phyloP scores from a whole-genome alignment of 2,329 filamentous ascomycete species.

The Arthrobotrys sphaeroides region DNA sequence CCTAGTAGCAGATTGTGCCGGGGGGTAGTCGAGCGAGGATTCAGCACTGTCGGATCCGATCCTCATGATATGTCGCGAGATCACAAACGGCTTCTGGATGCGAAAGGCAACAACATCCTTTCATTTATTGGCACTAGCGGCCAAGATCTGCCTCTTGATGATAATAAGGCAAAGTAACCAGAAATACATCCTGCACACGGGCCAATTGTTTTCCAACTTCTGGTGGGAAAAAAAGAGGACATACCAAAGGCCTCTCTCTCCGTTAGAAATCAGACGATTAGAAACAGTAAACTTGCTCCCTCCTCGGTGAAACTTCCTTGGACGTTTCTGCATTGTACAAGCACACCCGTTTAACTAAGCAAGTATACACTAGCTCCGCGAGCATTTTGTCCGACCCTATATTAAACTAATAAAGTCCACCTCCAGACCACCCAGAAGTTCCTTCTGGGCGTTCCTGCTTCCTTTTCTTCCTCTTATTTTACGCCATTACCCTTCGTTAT shows the following conservation, averaged over 20 bases:
- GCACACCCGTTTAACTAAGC: neutral
- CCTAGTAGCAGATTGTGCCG: conserved; percentile 15
- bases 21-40: conserved; percentile 19
- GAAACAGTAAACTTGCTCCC: conserved; percentile 16
- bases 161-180: conserved; percentile 38
- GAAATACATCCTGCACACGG: conserved; percentile 29
- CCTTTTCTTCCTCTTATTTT: conserved; percentile 1
- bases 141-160: conserved; percentile 20
- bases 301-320: neutral
- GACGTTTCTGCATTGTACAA: neutral
- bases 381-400: conserved; percentile 12
- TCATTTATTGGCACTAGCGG: conserved; percentile 15
- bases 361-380: neutral
- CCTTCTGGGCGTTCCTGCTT: conserved; percentile 10
- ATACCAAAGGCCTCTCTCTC: too few relatives aligned
- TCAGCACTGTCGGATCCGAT: conserved; percentile 37
- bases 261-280: conserved; percentile 38
- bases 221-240: conserved; percentile 2
- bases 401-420: conserved; percentile 30
- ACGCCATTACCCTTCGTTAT: neutral
- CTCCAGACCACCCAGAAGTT: conserved; percentile 24
- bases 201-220: conserved; percentile 5
- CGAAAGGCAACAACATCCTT: conserved; percentile 48
- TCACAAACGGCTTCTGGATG: conserved; percentile 42
- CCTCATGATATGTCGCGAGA: conserved; percentile 6